Evolutionary conservation across 2,329 filamentous ascomycete genomes (phyloP).

Genomic region (Trichothecium sympodiale): DNA sequence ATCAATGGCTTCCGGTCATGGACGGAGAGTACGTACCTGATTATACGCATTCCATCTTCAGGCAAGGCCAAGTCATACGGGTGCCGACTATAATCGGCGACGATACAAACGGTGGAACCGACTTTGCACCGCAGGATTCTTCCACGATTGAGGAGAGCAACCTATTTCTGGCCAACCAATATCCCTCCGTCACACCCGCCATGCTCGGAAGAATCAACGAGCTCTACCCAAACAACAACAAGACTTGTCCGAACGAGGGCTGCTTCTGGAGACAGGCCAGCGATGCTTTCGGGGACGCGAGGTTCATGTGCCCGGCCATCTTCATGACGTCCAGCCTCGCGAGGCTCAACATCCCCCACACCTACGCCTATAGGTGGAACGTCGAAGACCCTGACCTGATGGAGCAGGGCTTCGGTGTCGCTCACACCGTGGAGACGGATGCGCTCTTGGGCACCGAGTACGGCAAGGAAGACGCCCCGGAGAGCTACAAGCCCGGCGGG

Average conservation of each 20-base stretch:
- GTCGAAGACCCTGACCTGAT: slow-evolving; percentile 48
- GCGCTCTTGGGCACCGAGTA: slow-evolving; percentile 58
- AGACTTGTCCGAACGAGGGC: slow-evolving; percentile 18
- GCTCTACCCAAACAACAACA: slow-evolving; percentile 24
- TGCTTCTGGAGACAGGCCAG: slow-evolving; percentile 25
- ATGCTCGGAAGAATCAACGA: slow-evolving; percentile 19
- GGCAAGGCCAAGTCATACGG: slow-evolving; percentile 36
- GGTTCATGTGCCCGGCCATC: slow-evolving; percentile 24
- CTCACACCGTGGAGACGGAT: slow-evolving; percentile 54
- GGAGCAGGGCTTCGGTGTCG: slow-evolving; percentile 46
- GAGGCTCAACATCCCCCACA: slow-evolving; percentile 22
- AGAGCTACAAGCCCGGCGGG: slow-evolving; percentile 39
- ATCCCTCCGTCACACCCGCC: slow-evolving; percentile 17
- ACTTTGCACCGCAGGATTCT: slow-evolving; percentile 18
- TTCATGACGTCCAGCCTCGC: slow-evolving; percentile 17
- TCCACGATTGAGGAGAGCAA: slow-evolving; percentile 21
- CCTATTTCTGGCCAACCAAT: slow-evolving; percentile 20
- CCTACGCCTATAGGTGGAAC: slow-evolving; percentile 61
- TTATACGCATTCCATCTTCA: slow-evolving; percentile 36
- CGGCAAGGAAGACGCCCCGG: slow-evolving; percentile 34
- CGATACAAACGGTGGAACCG: slow-evolving; percentile 26
- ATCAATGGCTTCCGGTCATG: slow-evolving; percentile 43
- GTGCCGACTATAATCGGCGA: slow-evolving; percentile 39
- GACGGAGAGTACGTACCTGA: slow-evolving; percentile 42
- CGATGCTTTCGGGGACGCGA: slow-evolving; percentile 22